Conservation (phyloP, 2,329 filamentous ascomycete species). For the Achaetomium macrosporum region DNA sequence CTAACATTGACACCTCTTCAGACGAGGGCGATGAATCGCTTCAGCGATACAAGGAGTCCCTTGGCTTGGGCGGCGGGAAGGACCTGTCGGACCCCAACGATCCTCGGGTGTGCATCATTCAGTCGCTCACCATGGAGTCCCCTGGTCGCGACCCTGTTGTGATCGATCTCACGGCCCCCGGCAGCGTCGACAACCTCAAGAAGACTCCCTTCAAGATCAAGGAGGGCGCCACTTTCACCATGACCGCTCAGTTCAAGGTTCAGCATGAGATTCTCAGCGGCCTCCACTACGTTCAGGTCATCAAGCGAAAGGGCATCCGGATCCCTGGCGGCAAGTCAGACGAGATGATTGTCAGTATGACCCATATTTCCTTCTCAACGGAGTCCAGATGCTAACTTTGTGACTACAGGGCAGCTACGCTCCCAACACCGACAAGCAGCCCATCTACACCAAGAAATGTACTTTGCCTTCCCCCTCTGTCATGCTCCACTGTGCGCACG, state of each 20-base stretch:
- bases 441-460: conserved; percentile 88
- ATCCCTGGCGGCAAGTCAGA: conserved; percentile 74
- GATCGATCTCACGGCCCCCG: conserved; percentile 74
- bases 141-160: conserved; percentile 77
- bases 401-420: conserved; percentile 73
- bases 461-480: conserved; percentile 23
- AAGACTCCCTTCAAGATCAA: conserved; percentile 96
- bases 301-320: conserved; percentile 81
- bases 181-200: conserved; percentile 72
- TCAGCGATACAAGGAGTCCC: conserved; percentile 94
- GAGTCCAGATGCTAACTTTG: conserved; percentile 10
- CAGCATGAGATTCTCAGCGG: conserved; percentile 95
- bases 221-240: conserved; percentile 88
- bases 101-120: conserved; percentile 86
- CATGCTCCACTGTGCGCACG: not conserved
- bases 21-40: conserved; percentile 81
- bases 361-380: conserved; percentile 19
- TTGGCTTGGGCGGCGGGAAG: conserved; percentile 73
- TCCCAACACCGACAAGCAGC: conserved; percentile 83
- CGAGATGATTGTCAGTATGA: conserved; percentile 81
- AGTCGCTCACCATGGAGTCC: conserved; percentile 81
- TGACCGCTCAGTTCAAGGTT: conserved; percentile 91
- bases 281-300: conserved; percentile 89
- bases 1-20: conserved; percentile 28
- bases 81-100: conserved; percentile 73